Evolutionary conservation across 2,329 filamentous ascomycete genomes (phyloP), one percentile per base, ranked within the genome.

Genomic region (Lecanoromycetidae sp.): DNA sequence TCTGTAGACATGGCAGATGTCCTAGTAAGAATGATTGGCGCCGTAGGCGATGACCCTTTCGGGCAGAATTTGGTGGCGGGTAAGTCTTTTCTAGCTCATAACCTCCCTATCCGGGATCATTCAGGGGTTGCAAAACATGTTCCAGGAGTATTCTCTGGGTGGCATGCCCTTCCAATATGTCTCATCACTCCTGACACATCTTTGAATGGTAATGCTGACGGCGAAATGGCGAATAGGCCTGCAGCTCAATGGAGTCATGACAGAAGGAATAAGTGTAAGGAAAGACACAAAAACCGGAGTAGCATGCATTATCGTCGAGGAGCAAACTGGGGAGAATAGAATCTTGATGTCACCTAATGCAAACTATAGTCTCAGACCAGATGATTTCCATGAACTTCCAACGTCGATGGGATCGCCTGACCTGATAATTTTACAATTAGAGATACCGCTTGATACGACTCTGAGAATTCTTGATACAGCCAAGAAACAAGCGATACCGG

Each of bases 291-390:
- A 76, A 56, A 85, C 82, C 1, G 84, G 84, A 35, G 70, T 85
- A 10, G 83, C 84, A 46, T 72, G 86, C 52, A 87, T 90, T 58
- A 67, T 87, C 22, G 84, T 90, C 42, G 83, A 87, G 61, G 74
- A 80, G 60, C 74, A 74, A 3, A 77, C 76, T 8, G 82, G 81
- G 20, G 77, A 88, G 68, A 88, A 88, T 65, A 71, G 84, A 47
- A 90, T 90, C 62, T 70, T 88, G 42, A 69, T 87, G 30, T 77
- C 75, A 10, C 79, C 83, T 1, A 82, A 82, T 52, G 82, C 84
- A 4, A 90, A 90, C 62, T 65, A 70, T 49, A 54, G 60, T 22
- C 67, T 75, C 23, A 66, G 64, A 55, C 62, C 63, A 3, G 48
- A 60, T 2, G 58, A 65, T 2, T 68, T 75, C 51, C 35, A 67